These are phyloP conservation scores for Cicer bijugum DNA, from an alignment of 306 rosid species.

Conservation along the genomic window DNA sequence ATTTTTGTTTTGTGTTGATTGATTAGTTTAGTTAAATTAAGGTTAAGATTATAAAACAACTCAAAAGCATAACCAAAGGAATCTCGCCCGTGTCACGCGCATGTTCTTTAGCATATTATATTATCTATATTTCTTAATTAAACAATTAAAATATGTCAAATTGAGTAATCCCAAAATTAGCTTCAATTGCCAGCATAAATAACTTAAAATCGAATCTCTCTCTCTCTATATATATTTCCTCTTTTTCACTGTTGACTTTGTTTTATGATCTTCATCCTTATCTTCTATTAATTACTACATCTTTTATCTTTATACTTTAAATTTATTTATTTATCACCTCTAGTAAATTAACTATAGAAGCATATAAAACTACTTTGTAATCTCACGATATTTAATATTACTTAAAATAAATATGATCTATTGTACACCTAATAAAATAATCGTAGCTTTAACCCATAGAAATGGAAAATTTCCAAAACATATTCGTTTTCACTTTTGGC, in stretches of 20 bases:
- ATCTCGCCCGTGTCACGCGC: conserved; percentile 70
- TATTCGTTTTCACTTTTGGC: conserved; percentile 41
- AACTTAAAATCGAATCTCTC: conserved; percentile 47
- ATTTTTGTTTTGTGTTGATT: conserved; percentile 3
- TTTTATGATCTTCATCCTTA: conserved; percentile 62
- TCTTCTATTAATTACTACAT: conserved; percentile 53
- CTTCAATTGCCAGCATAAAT: conserved; percentile 29
- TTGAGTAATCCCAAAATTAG: conserved; percentile 25
- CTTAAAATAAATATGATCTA: conserved; percentile 40
- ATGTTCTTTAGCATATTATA: conserved; percentile 49
- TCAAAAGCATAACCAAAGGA: conserved; percentile 68
- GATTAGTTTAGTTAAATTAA: conserved; percentile 43
- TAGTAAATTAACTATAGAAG: conserved; percentile 40
- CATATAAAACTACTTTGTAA: neutral
- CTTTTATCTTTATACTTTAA: conserved; percentile 42
- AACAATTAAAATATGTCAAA: conserved; percentile 14
- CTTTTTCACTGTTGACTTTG: conserved; percentile 34
- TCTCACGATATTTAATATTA: conserved; percentile 46
- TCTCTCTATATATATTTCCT: conserved; percentile 10
- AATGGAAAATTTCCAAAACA: conserved; percentile 38
- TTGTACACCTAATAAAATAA: conserved; percentile 34
- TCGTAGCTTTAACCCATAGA: conserved; percentile 18
- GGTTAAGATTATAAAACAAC: conserved; percentile 49
- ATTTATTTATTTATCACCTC: conserved; percentile 39
- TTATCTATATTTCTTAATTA: neutral